phyloP scores from a whole-genome alignment of 2,329 filamentous ascomycete species.

The Trichoderma aggressivum region DNA sequence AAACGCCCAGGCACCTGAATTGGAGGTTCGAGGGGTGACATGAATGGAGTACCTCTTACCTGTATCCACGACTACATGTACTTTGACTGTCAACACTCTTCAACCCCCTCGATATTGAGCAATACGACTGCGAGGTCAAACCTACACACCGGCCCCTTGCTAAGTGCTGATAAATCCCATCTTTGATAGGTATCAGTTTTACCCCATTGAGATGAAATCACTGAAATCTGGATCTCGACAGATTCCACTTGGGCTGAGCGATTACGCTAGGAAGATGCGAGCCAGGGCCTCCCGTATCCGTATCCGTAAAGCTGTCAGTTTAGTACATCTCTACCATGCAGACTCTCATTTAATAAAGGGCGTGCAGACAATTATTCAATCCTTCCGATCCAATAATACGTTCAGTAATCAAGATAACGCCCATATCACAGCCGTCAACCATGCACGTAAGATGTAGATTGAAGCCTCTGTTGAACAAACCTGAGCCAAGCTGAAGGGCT shows the following conservation, averaged over 20 bases:
- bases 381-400: not conserved
- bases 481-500: not conserved
- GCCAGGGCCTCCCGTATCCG: constrained; percentile 7
- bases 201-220: not conserved
- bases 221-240: not conserved
- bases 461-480: not conserved
- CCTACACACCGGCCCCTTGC: not conserved
- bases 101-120: not conserved
- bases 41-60: not conserved
- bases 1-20: not conserved
- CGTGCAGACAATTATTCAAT: not conserved
- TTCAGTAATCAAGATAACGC: not conserved
- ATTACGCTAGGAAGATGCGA: not conserved
- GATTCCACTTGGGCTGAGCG: not conserved
- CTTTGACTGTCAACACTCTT: not conserved
- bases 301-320: constrained; percentile 11
- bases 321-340: not conserved
- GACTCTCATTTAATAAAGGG: not conserved
- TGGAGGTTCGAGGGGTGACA: not conserved
- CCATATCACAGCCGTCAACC: not conserved
- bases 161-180: not conserved
- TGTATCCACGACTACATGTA: not conserved
- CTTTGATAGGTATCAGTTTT: not conserved
- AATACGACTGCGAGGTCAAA: not conserved
- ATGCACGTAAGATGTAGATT: not conserved